Evolutionary conservation across 345 rosid genomes (phyloP).

Genomic region (Conringia planisiliqua): DNA sequence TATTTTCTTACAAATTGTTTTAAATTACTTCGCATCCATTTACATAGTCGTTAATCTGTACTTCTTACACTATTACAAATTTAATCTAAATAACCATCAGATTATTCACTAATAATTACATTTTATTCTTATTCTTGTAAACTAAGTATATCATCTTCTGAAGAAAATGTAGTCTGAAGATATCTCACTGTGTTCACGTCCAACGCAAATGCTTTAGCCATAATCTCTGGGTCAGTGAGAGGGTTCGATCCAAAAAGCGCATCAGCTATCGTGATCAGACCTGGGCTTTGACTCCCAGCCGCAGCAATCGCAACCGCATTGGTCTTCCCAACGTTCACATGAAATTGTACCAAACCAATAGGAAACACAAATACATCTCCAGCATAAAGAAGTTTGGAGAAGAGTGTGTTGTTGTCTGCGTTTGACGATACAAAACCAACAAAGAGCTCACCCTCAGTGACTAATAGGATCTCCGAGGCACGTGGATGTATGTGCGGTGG

Average conservation of each 20-base stretch:
- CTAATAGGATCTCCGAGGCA: neutral
- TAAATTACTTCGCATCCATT: no score
- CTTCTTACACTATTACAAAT: no score
- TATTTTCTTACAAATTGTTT: no score
- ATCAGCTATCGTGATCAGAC: neutral
- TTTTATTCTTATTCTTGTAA: neutral
- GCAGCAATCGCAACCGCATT: neutral
- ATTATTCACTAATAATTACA: no score
- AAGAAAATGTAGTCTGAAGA: neutral
- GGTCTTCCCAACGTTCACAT: neutral
- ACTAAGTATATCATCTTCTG: neutral
- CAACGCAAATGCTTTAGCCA: neutral
- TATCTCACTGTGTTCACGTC: neutral
- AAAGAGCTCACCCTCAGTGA: neutral
- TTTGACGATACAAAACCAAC: neutral
- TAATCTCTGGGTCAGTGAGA: neutral
- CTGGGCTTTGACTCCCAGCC: neutral
- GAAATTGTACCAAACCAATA: neutral
- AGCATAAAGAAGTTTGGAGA: neutral
- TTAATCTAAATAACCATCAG: no score
- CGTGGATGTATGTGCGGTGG: neutral
- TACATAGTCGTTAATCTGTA: no score
- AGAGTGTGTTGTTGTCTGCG: neutral
- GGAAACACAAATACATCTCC: neutral
- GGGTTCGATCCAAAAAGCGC: neutral